Evolutionary conservation across 768 basidiomycete genomes (phyloP).

Genomic region (Imleria badia): DNA sequence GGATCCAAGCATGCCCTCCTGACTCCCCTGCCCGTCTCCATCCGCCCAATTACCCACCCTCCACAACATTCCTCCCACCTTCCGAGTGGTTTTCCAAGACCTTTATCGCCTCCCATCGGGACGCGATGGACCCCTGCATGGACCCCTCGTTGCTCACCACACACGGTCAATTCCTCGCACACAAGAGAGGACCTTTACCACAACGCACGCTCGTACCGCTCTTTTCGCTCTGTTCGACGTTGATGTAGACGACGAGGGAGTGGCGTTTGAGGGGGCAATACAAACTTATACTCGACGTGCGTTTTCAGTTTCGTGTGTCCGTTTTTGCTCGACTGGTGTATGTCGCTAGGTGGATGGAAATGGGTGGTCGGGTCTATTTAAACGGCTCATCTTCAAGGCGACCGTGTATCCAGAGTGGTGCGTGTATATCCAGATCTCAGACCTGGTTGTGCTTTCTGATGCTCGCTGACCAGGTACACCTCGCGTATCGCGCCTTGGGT

Average conservation of each 20-base stretch:
- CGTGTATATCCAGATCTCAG: neutral
- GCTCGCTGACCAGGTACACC: conserved; percentile 41
- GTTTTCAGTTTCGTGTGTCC: conserved; percentile 16
- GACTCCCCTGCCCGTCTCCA: conserved; percentile 27
- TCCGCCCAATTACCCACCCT: conserved; percentile 30
- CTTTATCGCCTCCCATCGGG: conserved; percentile 38
- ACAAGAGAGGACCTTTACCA: conserved; percentile 46
- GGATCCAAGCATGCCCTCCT: conserved; percentile 21
- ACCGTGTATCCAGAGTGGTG: conserved; percentile 78
- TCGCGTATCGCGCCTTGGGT: conserved; percentile 66
- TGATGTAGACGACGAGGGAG: conserved; percentile 1
- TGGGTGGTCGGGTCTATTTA: conserved; percentile 70
- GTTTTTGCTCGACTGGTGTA: neutral
- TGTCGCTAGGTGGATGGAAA: conserved; percentile 57
- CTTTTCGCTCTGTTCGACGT: conserved; percentile 52
- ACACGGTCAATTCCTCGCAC: conserved; percentile 54
- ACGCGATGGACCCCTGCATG: conserved; percentile 38
- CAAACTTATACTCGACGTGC: conserved; percentile 60
- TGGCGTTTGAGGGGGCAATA: conserved; percentile 41
- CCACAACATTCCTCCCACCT: neutral
- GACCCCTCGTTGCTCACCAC: conserved; percentile 36
- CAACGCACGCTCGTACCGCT: conserved; percentile 45
- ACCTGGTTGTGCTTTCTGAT: neutral
- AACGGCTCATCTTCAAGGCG: conserved; percentile 64
- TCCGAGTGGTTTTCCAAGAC: conserved; percentile 19